Evolutionary conservation across 2,329 filamentous ascomycete species (phyloP).

Genomic region (Nemania serpens): DNA sequence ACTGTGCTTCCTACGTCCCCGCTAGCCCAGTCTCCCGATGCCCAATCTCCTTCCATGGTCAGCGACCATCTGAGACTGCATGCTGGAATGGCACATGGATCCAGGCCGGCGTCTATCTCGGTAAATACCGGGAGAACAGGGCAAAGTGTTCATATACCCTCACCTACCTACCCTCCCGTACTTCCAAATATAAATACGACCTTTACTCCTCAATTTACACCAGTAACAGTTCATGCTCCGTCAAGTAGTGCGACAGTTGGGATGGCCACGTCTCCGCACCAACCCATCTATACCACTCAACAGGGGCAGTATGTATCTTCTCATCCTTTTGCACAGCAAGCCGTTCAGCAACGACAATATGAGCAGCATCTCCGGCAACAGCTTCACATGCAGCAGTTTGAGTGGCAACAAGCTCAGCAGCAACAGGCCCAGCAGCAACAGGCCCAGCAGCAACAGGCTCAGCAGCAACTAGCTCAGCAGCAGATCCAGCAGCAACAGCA

Average conservation of each 20-base stretch:
- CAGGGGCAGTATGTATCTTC: conserved; percentile 19
- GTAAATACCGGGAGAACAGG: conserved; percentile 3
- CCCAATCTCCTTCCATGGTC: conserved; percentile 7
- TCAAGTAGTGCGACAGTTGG: conserved; percentile 11
- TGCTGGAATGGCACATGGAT: conserved; percentile 6
- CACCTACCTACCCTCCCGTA: conserved; percentile 19
- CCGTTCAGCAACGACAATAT: neutral
- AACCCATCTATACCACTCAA: conserved; percentile 1
- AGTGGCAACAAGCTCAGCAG: too few species aligned
- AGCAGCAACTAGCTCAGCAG: conserved; percentile 16
- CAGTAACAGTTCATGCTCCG: neutral
- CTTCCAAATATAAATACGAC: neutral
- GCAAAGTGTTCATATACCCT: conserved; percentile 20
- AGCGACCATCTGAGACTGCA: conserved; percentile 9
- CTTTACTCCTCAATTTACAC: conserved; percentile 14
- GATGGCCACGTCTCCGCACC: conserved; percentile 8
- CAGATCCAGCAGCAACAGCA: conserved; percentile 18
- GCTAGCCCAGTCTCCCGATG: conserved; percentile 5
- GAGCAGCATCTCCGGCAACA: conserved; percentile 9
- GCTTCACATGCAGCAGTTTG: conserved; percentile 14
- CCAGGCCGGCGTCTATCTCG: conserved; percentile 8
- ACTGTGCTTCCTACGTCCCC: conserved; percentile 13
- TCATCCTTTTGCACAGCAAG: conserved; percentile 7
- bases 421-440: conserved; percentile 10
- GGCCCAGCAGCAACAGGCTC: neutral